Evolutionary conservation across 495 filamentous ascomycete genomes (phyloP), one percentile per base, ranked within the genome.

Genomic region (Neurospora hispaniola): DNA sequence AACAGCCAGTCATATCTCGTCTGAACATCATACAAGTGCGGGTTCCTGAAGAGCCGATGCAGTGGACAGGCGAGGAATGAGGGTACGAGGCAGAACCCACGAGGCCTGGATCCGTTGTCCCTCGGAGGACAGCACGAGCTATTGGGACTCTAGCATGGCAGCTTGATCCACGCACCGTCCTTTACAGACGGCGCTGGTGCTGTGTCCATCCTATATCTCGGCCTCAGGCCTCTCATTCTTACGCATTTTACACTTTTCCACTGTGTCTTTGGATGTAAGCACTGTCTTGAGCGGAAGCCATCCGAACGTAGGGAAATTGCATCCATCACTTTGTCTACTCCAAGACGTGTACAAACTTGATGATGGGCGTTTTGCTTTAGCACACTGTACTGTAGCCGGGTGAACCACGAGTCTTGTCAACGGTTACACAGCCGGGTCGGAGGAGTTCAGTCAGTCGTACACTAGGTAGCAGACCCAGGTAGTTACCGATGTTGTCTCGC

Each of bases 401-500:
- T 66, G 27, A 35, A 66, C 35, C 54, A 66, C 54, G 54, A 66
- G 54, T 16, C 54, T 5, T 35, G 27, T 66, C 54, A 66, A 66
- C 54, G 27, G 54, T 66, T 14, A 66, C 54, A 66, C 54, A 66
- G 35, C 54, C 54, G 54, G 54, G 54, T 66, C 54, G 54, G 27
- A 35, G 27, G 54, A 35, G 27, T 27, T 18, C 27, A 66, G 27
- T 66, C 54, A 66, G 54, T 66, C 54, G 54, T 12, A 66, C 54
- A 27, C 54, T 66, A 66, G 14, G 54, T 66, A 66, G 54, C 54
- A 35, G 27, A 66, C 54, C 27, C 7, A 66, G 54, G 27, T 66
- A 38, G 54, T 66, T 66, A 35, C 54, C 27, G 39, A 71, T 69
- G 38, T 66, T 70, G 69, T 76, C 71, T 70, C 62, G 69, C 69